Evolutionary conservation across 2,329 filamentous ascomycete species (phyloP).

Genomic region (Venturia carpophila): DNA sequence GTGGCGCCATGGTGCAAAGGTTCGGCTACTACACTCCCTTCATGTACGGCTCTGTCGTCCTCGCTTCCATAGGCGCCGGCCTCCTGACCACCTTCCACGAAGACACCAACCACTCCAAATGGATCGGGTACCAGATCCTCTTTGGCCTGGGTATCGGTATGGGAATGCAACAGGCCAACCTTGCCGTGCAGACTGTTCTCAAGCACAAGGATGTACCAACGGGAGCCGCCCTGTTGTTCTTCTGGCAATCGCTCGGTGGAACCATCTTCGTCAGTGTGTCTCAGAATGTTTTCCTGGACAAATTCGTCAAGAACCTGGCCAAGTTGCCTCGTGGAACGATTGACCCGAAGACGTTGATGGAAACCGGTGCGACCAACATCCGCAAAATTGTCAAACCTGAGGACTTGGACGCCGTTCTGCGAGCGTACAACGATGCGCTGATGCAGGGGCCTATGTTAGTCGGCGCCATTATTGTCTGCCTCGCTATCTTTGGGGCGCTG

Average conservation of each 20-base stretch:
- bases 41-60: conserved; percentile 29
- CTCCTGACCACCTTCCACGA: conserved; percentile 30
- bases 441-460: conserved; percentile 16
- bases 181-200: conserved; percentile 20
- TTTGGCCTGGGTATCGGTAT: conserved; percentile 24
- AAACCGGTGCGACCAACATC: conserved; percentile 19
- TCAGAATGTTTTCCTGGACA: conserved; percentile 20
- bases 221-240: conserved; percentile 19
- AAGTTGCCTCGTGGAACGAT: conserved; percentile 9
- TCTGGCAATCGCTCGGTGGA: conserved; percentile 20
- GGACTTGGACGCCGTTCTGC: neutral
- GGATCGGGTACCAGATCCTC: conserved; percentile 36
- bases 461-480: conserved; percentile 12
- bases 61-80: conserved; percentile 33
- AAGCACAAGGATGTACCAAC: conserved; percentile 19
- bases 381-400: conserved; percentile 11
- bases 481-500: conserved; percentile 19
- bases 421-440: conserved; percentile 19
- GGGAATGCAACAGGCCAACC: conserved; percentile 22
- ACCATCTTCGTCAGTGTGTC: conserved; percentile 20
- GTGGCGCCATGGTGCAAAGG: conserved; percentile 30
- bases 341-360: neutral
- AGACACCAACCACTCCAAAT: conserved; percentile 22
- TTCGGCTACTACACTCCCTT: conserved; percentile 33
- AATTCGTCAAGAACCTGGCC: conserved; percentile 14